phyloP scores from a whole-genome alignment of 208 protist species.

The Leishmania turanica region DNA sequence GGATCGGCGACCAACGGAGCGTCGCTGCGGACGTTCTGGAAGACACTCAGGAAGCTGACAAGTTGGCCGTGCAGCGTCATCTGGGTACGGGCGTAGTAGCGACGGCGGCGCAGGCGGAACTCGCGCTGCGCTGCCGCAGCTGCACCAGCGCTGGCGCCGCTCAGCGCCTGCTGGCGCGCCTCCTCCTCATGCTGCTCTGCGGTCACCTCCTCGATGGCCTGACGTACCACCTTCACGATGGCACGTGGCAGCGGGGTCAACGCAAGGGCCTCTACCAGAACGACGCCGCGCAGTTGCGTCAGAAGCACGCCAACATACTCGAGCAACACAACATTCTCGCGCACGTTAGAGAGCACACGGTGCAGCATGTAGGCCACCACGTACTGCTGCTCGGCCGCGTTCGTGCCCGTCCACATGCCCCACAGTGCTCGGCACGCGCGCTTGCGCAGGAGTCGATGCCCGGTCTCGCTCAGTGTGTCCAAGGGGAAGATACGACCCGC shows the following conservation, averaged over 20 bases:
- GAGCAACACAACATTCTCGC: conserved; percentile 49
- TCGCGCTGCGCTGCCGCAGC: conserved; percentile 7
- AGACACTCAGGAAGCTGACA: conserved; percentile 28
- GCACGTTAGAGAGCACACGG: conserved; percentile 48
- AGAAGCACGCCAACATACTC: conserved; percentile 72
- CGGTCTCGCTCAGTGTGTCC: conserved; percentile 21
- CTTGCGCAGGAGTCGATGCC: conserved; percentile 38
- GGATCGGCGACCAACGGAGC: conserved; percentile 20
- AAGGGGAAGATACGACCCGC: conserved; percentile 41
- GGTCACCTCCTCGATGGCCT: conserved; percentile 23
- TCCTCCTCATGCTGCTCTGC: conserved; percentile 21
- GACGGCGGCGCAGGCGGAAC: conserved; percentile 15
- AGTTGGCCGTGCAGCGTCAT: conserved; percentile 35
- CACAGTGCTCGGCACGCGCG: conserved; percentile 51
- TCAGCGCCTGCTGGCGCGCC: neutral
- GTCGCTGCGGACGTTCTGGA: conserved; percentile 27
- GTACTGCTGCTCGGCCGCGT: conserved; percentile 4
- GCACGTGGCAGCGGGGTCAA: conserved; percentile 33
- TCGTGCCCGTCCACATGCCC: conserved; percentile 39
- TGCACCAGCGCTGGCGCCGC: neutral
- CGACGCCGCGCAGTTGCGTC: conserved; percentile 43
- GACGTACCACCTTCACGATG: conserved; percentile 26
- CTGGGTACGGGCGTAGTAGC: conserved; percentile 16
- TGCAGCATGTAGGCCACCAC: conserved; percentile 52
- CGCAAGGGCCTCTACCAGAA: conserved; percentile 41